These are phyloP conservation scores for Cucurbita moschata DNA, from an alignment of 306 rosid genomes.

Conservation along the genomic window DNA sequence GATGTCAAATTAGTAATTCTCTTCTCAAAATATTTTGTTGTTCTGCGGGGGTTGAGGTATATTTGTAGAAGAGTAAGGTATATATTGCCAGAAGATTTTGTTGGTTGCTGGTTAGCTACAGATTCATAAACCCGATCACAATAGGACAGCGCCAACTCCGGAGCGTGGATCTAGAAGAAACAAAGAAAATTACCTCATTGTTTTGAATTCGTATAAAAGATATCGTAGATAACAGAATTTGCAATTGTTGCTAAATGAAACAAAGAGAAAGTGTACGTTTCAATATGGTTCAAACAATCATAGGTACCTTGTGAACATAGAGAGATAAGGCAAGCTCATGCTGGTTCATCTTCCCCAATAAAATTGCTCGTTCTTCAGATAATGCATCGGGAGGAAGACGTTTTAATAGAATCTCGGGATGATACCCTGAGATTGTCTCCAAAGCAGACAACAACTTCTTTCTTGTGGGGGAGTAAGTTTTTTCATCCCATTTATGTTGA, in stretches of 20 bases:
- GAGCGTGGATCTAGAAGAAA: constrained; percentile 59
- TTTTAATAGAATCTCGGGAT: constrained; percentile 67
- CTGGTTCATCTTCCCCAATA: constrained; percentile 89
- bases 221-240: constrained; percentile 2
- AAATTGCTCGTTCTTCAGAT: constrained; percentile 85
- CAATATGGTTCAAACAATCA: not conserved
- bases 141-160: constrained; percentile 80
- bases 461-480: constrained; percentile 58
- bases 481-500: constrained; percentile 82
- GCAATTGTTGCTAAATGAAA: not conserved
- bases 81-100: constrained; percentile 56
- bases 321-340: constrained; percentile 89
- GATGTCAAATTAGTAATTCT: constrained; percentile 58
- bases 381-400: constrained; percentile 78
- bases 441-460: constrained; percentile 77
- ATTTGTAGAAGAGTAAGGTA: constrained; percentile 83
- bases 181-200: constrained; percentile 6
- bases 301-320: constrained; percentile 79
- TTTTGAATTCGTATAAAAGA: constrained; percentile 6
- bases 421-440: constrained; percentile 73
- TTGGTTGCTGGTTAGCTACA: constrained; percentile 36
- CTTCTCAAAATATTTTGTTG: constrained; percentile 61
- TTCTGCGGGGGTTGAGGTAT: constrained; percentile 75
- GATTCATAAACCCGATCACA: constrained; percentile 83
- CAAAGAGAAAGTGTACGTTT: not conserved